Evolutionary conservation across 2,329 filamentous ascomycete species (phyloP), one percentile per base, ranked within the genome.

Genomic region (Monilinia vaccinii-corymbosi): DNA sequence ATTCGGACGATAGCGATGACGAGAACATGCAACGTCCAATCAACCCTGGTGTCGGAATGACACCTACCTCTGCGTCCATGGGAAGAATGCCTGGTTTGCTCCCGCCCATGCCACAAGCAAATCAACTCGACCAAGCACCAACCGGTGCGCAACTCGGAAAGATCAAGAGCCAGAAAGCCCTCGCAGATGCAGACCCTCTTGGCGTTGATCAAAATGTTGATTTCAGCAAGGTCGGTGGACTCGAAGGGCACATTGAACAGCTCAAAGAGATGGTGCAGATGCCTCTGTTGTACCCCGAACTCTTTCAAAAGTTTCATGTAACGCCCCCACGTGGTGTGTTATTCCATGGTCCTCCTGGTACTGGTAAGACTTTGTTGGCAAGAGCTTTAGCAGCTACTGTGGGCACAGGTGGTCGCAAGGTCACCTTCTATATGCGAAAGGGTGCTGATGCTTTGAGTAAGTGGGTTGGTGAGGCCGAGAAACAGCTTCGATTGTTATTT

Each of bases 341-440:
- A 62, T 99, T 99, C 74, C 94, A 99, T 72, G 94, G 94, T 38
- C 94, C 94, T 58, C 94, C 95, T 6, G 94, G 94, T 73, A 99
- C 94, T 18, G 94, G 94, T 81, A 99, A 73, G 77, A 99, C 94
- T 14, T 79, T 99, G n/a, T 82, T 99, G 62, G 94, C 95, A 56
- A 85, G 94, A 69, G 94, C 94, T 46, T 79, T 99, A 50, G 92
- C 95, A 53, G 95, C 94, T 60, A 95, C 89, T 63, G 88, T 96
- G 61, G 92, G 91, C 64, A 85, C 88, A 14, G 88, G 93, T 53
- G 93, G 93, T 25, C 87, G 88, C 66, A 97, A 97, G 73, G 94
- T 99, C 64, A 97, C 92, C 0, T 99, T 99, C 69, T 99, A 97
- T 75, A 99, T 99, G 94, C 88, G 94, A 62, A 99, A 99, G 75